These are phyloP conservation scores for Dryas integrifolia DNA, from an alignment of 331 rosid genomes.

Conservation along the genomic window DNA sequence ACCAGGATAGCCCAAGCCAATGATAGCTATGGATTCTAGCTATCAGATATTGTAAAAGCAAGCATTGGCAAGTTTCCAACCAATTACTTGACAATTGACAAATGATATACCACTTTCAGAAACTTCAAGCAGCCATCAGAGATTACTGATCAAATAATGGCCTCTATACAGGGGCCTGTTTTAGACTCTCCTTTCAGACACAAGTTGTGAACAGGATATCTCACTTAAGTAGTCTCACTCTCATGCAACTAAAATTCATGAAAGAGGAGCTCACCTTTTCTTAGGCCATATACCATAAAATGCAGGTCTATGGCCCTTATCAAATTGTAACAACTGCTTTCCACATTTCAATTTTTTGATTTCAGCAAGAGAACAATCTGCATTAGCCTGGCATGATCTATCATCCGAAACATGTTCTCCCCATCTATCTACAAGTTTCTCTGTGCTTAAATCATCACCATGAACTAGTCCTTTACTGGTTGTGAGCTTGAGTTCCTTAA, in stretches of 20 bases:
- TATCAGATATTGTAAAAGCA: background rate
- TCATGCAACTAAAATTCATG: background rate
- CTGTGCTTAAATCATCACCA: slow-evolving; percentile 53
- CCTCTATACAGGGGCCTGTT: background rate
- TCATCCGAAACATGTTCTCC: slow-evolving; percentile 42
- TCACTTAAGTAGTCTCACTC: background rate
- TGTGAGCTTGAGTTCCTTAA: slow-evolving; percentile 76
- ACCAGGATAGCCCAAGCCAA: no score
- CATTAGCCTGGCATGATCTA: slow-evolving; percentile 35
- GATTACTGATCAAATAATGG: background rate
- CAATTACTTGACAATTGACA: background rate
- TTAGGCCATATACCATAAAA: slow-evolving; percentile 81
- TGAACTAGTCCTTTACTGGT: slow-evolving; percentile 40
- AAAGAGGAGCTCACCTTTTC: slow-evolving; percentile 54
- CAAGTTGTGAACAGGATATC: background rate
- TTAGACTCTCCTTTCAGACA: background rate
- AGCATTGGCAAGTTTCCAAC: slow-evolving; percentile 1
- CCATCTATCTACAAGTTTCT: slow-evolving; percentile 53
- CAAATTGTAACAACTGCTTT: slow-evolving; percentile 81
- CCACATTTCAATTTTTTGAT: slow-evolving; percentile 41
- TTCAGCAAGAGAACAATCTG: slow-evolving; percentile 36
- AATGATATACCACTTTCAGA: background rate
- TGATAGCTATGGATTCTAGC: background rate
- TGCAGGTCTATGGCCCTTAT: slow-evolving; percentile 83
- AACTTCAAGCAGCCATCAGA: background rate